phyloP scores from a whole-genome alignment of 2,329 filamentous ascomycete species.

The Colletotrichum tropicicola region DNA sequence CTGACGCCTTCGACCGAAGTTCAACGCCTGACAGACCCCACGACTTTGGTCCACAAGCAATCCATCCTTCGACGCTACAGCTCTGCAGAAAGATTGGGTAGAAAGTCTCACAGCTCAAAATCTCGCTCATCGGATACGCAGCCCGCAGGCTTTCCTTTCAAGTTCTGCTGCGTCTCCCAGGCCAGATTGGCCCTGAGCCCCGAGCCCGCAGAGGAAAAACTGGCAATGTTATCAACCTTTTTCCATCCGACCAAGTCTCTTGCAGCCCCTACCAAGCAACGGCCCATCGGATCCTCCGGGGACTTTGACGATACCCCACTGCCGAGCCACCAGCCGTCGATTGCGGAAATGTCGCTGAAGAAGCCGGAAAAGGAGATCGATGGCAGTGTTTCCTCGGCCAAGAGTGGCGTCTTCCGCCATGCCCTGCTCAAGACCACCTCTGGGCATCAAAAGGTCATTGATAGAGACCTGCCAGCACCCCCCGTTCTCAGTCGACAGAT shows the following conservation, averaged over 20 bases:
- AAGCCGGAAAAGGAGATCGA: constrained; percentile 2
- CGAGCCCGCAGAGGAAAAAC: not conserved
- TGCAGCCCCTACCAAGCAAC: not conserved
- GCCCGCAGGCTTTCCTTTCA: not conserved
- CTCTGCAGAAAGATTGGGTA: constrained; percentile 1
- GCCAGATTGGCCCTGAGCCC: not conserved
- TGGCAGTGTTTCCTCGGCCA: constrained; percentile 13
- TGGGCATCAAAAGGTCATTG: constrained; percentile 29
- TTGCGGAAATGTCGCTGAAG: constrained; percentile 33
- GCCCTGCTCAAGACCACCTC: constrained; percentile 36
- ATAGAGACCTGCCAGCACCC: constrained; percentile 33
- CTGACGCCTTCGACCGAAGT: constrained; percentile 23
- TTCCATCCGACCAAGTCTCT: constrained; percentile 21
- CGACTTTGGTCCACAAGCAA: not conserved
- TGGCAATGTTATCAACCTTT: constrained; percentile 23
- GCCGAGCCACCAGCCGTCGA: constrained; percentile 40
- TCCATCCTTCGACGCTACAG: constrained; percentile 9
- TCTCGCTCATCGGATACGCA: not conserved
- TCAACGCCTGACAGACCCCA: constrained; percentile 15
- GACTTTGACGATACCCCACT: constrained; percentile 44
- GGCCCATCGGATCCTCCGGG: constrained; percentile 1
- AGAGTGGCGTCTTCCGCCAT: constrained; percentile 29
- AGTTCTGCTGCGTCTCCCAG: not conserved
- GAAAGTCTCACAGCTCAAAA: not conserved
- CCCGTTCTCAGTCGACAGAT: constrained; percentile 29